phyloP scores from a whole-genome alignment of 192 early-diverging fungal species.

The Podila horticola region DNA sequence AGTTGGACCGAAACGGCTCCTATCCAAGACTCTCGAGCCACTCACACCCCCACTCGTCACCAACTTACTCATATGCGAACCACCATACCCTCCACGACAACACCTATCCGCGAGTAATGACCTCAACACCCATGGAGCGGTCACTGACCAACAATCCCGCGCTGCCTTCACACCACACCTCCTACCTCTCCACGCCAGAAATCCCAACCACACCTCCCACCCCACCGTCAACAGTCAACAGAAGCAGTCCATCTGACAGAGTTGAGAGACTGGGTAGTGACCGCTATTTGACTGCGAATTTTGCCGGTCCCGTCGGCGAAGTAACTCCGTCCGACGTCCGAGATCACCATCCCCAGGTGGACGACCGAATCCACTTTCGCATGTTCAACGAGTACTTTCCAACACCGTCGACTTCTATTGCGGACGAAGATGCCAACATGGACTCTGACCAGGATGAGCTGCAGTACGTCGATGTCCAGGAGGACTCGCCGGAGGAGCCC shows the following conservation, averaged over 20 bases:
- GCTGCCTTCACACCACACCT: not conserved
- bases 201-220: conserved; percentile 5
- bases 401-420: not conserved
- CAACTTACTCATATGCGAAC: not conserved
- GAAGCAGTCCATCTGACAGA: no score
- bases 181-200: conserved; percentile 17
- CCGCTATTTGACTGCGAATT: not conserved
- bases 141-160: conserved; percentile 29
- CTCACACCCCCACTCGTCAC: not conserved
- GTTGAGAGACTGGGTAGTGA: no score
- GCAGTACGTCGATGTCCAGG: not conserved
- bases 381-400: conserved; percentile 25
- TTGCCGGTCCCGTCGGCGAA: conserved; percentile 3
- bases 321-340: not conserved
- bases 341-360: conserved; percentile 9
- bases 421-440: conserved; percentile 17
- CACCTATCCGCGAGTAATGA: not conserved
- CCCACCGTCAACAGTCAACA: not conserved
- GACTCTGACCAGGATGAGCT: not conserved
- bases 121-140: conserved; percentile 44
- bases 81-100: not conserved
- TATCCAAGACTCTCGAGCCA: not conserved
- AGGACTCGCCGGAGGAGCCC: not conserved
- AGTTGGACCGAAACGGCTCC: not conserved
- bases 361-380: conserved; percentile 44